These are phyloP conservation scores for Ustilaginoidea virens DNA, from an alignment of 2,329 filamentous ascomycete genomes.

Conservation along the genomic window DNA sequence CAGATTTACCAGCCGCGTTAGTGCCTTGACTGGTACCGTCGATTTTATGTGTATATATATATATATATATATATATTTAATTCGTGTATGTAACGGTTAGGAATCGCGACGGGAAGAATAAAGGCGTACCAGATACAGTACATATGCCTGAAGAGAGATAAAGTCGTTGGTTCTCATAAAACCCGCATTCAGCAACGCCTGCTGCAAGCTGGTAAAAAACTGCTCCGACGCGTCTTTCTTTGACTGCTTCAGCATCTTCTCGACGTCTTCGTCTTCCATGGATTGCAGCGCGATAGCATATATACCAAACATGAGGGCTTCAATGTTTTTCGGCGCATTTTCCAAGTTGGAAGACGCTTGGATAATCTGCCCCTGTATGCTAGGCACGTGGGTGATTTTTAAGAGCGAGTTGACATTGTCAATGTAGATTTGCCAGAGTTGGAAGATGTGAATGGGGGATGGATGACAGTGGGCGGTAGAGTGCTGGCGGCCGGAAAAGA, in stretches of 20 bases:
- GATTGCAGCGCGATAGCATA: slow-evolving; percentile 44
- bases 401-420: slow-evolving; percentile 54
- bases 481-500: slow-evolving; percentile 28
- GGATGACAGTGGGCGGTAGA: slow-evolving; percentile 35
- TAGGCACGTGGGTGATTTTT: slow-evolving; percentile 53
- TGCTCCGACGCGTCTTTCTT: slow-evolving; percentile 33
- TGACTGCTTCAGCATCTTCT: slow-evolving; percentile 34
- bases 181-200: slow-evolving; percentile 49
- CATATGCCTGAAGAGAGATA: slow-evolving; percentile 49
- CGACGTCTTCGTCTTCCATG: slow-evolving; percentile 40
- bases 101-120: neutral
- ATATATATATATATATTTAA: too few species aligned
- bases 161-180: slow-evolving; percentile 53
- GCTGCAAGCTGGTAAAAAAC: slow-evolving; percentile 43
- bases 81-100: too few species aligned
- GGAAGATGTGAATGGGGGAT: slow-evolving; percentile 41
- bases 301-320: slow-evolving; percentile 53
- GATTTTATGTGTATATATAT: too few species aligned
- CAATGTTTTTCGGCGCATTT: slow-evolving; percentile 38
- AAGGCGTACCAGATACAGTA: slow-evolving; percentile 47
- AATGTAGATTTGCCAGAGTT: slow-evolving; percentile 55
- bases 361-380: slow-evolving; percentile 47
- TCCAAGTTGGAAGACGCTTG: slow-evolving; percentile 41
- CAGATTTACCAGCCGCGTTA: too few species aligned
- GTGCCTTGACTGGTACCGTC: too few species aligned